These are phyloP conservation scores for Pichia occidentalis DNA, from an alignment of 805 yeast species.

Conservation along the genomic window DNA sequence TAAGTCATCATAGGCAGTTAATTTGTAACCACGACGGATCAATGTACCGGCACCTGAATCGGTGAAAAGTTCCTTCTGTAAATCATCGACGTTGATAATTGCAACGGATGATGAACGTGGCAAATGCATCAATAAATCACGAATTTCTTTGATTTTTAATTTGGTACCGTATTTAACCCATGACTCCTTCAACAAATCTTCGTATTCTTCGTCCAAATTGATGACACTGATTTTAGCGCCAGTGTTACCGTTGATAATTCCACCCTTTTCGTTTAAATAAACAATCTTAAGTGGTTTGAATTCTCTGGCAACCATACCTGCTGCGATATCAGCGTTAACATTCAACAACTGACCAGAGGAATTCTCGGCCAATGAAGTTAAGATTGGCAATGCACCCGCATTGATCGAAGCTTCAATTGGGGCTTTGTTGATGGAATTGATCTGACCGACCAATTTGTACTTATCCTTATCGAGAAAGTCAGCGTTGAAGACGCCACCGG, in stretches of 20 bases:
- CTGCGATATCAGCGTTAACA: slow-evolving; percentile 98
- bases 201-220: slow-evolving; percentile 95
- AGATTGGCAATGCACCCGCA: slow-evolving; percentile 94
- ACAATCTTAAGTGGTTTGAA: slow-evolving; percentile 97
- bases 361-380: slow-evolving; percentile 95
- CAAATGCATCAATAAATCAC: slow-evolving; percentile 84
- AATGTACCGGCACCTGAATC: slow-evolving; percentile 99
- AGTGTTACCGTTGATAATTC: slow-evolving; percentile 85
- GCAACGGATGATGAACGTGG: slow-evolving; percentile 98
- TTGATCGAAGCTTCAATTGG: slow-evolving; percentile 90
- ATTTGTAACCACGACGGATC: slow-evolving; percentile 94
- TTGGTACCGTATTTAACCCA: slow-evolving; percentile 99
- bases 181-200: slow-evolving; percentile 78
- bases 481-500: slow-evolving; percentile 95
- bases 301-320: slow-evolving; percentile 94
- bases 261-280: slow-evolving; percentile 95
- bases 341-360: slow-evolving; percentile 93
- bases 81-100: slow-evolving; percentile 87
- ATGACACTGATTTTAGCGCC: slow-evolving; percentile 86
- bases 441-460: slow-evolving; percentile 88
- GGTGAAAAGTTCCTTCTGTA: slow-evolving; percentile 95
- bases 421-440: slow-evolving; percentile 77
- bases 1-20: slow-evolving; percentile 70
- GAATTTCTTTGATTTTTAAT: slow-evolving; percentile 92
- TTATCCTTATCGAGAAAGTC: slow-evolving; percentile 84